These are phyloP conservation scores for Penicillium sp. DNA, from an alignment of 2,329 filamentous ascomycete species.

Conservation along the genomic window DNA sequence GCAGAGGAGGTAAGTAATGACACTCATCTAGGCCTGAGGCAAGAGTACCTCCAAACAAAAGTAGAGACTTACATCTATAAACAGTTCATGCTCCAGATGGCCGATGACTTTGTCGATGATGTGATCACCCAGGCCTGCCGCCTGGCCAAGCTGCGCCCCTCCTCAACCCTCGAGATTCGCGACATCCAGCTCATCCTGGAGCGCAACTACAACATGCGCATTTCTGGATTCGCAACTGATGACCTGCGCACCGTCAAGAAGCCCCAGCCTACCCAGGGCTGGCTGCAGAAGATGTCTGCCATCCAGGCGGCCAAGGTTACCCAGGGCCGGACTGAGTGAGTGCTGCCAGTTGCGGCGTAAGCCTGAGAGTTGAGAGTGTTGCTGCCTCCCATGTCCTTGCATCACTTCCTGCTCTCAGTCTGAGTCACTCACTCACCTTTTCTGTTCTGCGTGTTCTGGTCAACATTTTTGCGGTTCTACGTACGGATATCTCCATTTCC, in stretches of 20 bases:
- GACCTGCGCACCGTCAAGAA: slow-evolving; percentile 94
- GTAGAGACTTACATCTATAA: background rate
- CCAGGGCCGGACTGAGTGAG: slow-evolving; percentile 47
- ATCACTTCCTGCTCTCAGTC: background rate
- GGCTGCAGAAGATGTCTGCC: slow-evolving; percentile 97
- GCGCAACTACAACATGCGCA: slow-evolving; percentile 84
- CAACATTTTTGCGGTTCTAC: background rate
- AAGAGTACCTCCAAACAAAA: background rate
- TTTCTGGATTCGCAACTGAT: slow-evolving; percentile 92
- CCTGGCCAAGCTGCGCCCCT: slow-evolving; percentile 89
- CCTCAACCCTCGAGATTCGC: slow-evolving; percentile 85
- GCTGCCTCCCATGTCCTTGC: background rate
- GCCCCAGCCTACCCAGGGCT: slow-evolving; percentile 81
- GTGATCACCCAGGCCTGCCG: slow-evolving; percentile 85
- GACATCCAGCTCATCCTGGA: slow-evolving; percentile 83
- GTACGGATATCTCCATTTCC: background rate
- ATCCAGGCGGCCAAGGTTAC: slow-evolving; percentile 86
- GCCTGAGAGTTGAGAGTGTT: background rate
- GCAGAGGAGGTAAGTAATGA: slow-evolving; percentile 81
- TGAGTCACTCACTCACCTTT: background rate
- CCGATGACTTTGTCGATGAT: slow-evolving; percentile 93
- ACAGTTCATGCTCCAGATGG: slow-evolving; percentile 82
- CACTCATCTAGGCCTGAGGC: slow-evolving; percentile 2
- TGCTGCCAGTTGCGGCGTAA: background rate
- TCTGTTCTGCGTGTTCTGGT: background rate